Evolutionary conservation across 805 yeast genomes (phyloP), one percentile per base, ranked within the genome.

Genomic region (Saturnispora kantuleensis): DNA sequence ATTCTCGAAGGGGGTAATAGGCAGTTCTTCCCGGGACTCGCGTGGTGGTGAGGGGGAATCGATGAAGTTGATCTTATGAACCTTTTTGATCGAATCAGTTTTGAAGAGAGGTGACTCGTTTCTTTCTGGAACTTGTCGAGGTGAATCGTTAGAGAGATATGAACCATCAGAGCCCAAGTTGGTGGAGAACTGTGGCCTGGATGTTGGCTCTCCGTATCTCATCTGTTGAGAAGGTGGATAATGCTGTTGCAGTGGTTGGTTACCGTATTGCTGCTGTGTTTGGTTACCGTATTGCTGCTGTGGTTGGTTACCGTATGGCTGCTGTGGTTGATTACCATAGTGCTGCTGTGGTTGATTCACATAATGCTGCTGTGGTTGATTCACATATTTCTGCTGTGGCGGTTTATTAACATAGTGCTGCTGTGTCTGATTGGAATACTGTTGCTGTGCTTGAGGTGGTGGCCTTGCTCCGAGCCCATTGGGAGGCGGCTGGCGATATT

Each of bases 401-500:
- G 47, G 48, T 2, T 38, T 39, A 36, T 45, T 39, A 10, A 30
- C 16, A 13, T 30, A 47, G 8, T 40, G 48, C 4, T 42, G 46
- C 6, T 35, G 46, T 10, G 10, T 35, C 18, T 42, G 46, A 17
- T 17, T 17, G 4, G 18, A 17, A 17, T 3, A 17, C 5, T 17
- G 18, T 17, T 17, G 18, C 18, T 17, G 18, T 17, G 18, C 18
- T 17, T 17, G 18, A 17, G 18, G 4, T 21, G 42, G 18, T 10
- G 52, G 54, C 8, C 26, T 21, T 21, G 3, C 8, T 21, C 26
- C 26, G 5, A 5, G 5, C 26, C 17, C 46, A 31, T 48, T 42
- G 53, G 50, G 10, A 41, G 38, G 48, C 51, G 58, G 54, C 48
- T 63, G 28, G 49, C 44, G 60, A 31, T 42, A 44, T 8, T 47